phyloP scores from a whole-genome alignment of 345 rosid genomes.

The Aurinia saxatilis region DNA sequence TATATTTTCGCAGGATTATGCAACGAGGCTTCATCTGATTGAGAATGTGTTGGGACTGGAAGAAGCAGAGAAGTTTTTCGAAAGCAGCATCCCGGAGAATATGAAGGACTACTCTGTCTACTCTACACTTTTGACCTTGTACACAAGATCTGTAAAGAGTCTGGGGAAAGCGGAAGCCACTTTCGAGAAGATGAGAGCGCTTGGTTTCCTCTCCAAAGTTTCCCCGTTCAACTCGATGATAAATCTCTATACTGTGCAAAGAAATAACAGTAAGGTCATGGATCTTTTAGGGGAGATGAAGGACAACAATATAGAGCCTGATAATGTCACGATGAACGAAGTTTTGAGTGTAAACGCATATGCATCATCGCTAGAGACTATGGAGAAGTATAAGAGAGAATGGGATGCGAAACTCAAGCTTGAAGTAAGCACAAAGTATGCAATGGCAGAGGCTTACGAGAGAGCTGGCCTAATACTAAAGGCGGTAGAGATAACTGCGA shows the following conservation, averaged over 20 bases:
- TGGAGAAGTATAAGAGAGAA: slow-evolving; percentile 2
- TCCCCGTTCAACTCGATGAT: too few species aligned
- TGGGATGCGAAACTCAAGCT: not conserved
- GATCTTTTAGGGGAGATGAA: not conserved
- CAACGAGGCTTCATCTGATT: not conserved
- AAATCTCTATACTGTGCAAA: too few species aligned
- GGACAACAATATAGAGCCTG: not conserved
- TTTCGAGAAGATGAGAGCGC: too few species aligned
- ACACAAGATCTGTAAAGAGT: too few species aligned
- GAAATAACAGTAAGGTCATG: too few species aligned
- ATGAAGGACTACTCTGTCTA: slow-evolving; percentile 1
- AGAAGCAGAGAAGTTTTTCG: not conserved
- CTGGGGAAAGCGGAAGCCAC: too few species aligned
- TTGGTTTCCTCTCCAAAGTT: too few species aligned
- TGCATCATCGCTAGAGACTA: not conserved
- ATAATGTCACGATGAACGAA: not conserved
- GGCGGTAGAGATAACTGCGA: not conserved
- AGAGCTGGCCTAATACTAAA: not conserved
- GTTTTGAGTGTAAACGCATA: not conserved
- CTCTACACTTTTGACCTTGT: too few species aligned
- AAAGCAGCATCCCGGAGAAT: not conserved
- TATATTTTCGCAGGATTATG: not conserved
- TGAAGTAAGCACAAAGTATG: not conserved
- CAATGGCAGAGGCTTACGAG: slow-evolving; percentile 1
- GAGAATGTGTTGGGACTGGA: not conserved